phyloP scores from a whole-genome alignment of 306 rosid genomes.

The Malus sieversii region DNA sequence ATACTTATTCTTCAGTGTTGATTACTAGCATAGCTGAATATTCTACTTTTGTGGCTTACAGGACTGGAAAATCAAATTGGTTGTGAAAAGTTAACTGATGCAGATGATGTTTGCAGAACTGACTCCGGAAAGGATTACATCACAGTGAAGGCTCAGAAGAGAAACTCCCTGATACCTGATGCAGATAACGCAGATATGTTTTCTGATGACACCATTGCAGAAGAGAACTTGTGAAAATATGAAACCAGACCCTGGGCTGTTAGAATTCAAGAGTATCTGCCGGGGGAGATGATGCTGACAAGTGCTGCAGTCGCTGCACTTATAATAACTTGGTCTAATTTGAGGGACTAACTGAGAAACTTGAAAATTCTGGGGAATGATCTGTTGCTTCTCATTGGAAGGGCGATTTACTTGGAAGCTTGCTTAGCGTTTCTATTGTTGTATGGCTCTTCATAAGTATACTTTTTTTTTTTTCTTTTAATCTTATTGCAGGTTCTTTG shows the following conservation, averaged over 20 bases:
- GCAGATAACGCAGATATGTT: conserved; percentile 16
- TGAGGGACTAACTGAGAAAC: conserved; percentile 25
- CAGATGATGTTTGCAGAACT: conserved; percentile 22
- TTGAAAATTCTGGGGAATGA: conserved; percentile 16
- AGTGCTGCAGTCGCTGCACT: conserved; percentile 1
- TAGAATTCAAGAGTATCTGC: conserved; percentile 27
- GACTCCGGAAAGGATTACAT: conserved; percentile 15
- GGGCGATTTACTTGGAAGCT: conserved; percentile 39
- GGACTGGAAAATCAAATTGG: conserved; percentile 32
- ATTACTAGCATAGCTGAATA: conserved; percentile 15
- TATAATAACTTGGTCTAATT: conserved; percentile 21
- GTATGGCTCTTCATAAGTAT: conserved; percentile 54
- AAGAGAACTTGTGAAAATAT: conserved; percentile 11
- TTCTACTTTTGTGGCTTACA: conserved; percentile 28
- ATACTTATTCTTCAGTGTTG: conserved; percentile 1
- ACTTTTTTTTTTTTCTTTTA: conserved; percentile 45
- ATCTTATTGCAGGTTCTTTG: conserved; percentile 76
- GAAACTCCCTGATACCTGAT: conserved; percentile 21
- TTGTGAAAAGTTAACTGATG: conserved; percentile 30
- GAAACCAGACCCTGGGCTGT: conserved; percentile 17
- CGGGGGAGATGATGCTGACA: conserved; percentile 16
- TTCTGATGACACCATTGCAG: conserved; percentile 21
- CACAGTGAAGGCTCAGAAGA: conserved; percentile 28
- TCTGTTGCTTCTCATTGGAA: conserved; percentile 29
- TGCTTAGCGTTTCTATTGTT: conserved; percentile 62